Conservation (phyloP, 139 green algal genomes). For the Picochlorum sp. region DNA sequence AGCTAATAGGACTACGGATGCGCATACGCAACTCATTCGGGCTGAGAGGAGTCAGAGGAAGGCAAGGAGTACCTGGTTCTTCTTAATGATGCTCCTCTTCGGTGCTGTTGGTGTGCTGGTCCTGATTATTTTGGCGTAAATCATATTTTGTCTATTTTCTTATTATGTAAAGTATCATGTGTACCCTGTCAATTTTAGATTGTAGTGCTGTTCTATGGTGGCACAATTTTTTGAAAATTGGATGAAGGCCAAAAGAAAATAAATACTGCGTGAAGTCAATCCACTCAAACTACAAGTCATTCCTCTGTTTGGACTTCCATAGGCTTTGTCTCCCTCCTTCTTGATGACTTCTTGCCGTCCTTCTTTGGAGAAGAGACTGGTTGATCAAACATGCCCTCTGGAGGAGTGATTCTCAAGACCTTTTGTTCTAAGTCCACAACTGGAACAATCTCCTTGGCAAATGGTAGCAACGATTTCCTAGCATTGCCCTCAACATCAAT, state of each 20-base stretch:
- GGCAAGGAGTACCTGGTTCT: conserved; percentile 30
- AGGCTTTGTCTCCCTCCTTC: background rate
- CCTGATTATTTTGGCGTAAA: conserved; percentile 28
- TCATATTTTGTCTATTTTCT: background rate
- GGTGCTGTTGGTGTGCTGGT: conserved; percentile 32
- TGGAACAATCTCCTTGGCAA: conserved; percentile 34
- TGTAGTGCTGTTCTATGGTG: too few relatives aligned
- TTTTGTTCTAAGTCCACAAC: conserved; percentile 17
- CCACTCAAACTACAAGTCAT: background rate
- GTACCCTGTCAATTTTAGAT: too few relatives aligned
- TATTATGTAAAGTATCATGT: background rate
- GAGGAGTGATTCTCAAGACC: conserved; percentile 15
- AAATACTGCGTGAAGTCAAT: too few relatives aligned
- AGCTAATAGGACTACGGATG: conserved; percentile 29
- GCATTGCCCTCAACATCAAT: background rate
- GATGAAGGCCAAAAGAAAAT: too few relatives aligned
- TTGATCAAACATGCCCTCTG: conserved; percentile 27
- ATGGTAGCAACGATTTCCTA: conserved; percentile 23
- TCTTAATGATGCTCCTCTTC: conserved; percentile 23
- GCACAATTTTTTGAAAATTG: too few relatives aligned
- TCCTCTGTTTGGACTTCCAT: background rate
- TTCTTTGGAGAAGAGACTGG: background rate
- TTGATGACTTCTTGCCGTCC: conserved; percentile 1
- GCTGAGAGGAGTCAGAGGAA: conserved; percentile 40
- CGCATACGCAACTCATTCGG: conserved; percentile 23